Conservation (phyloP, 495 filamentous ascomycete species). For the Daldinia grandis region DNA sequence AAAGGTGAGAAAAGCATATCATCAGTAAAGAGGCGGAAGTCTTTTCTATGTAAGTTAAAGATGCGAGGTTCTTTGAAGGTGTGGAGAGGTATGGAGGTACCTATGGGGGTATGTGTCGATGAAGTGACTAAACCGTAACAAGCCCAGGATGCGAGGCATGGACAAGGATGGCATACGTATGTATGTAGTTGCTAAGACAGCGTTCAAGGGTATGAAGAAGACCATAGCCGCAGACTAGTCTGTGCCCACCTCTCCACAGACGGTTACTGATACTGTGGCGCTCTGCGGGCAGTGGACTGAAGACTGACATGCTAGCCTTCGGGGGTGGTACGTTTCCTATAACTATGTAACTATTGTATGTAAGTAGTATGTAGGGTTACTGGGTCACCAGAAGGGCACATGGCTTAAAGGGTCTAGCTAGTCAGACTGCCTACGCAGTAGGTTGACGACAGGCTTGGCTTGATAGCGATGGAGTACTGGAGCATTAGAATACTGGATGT, state of each 20-base stretch:
- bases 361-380: constrained; percentile 4
- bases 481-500: constrained; percentile 5
- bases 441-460: constrained; percentile 27
- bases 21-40: constrained; percentile 24
- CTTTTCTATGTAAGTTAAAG: constrained; percentile 33
- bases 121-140: constrained; percentile 45
- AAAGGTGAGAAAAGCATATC: constrained; percentile 11
- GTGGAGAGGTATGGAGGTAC: constrained; percentile 27
- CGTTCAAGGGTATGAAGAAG: constrained; percentile 32
- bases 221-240: constrained; percentile 23
- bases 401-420: constrained; percentile 38
- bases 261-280: constrained; percentile 22
- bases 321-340: background rate
- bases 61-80: constrained; percentile 36
- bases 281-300: constrained; percentile 15
- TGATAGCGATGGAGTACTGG: constrained; percentile 23
- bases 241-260: constrained; percentile 39
- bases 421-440: constrained; percentile 10
- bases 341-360: too few species aligned
- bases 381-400: constrained; percentile 23
- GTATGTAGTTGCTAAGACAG: constrained; percentile 35
- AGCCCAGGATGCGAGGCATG: constrained; percentile 46
- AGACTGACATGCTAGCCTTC: constrained; percentile 2
- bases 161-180: constrained; percentile 35
- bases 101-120: constrained; percentile 47